A percentile compares a stretch with the other conserved stretches of the same genome.
These are phyloP conservation scores for Fraxinus quadrangulata DNA, from an alignment of 257 asterid species.

Conservation along the genomic window DNA sequence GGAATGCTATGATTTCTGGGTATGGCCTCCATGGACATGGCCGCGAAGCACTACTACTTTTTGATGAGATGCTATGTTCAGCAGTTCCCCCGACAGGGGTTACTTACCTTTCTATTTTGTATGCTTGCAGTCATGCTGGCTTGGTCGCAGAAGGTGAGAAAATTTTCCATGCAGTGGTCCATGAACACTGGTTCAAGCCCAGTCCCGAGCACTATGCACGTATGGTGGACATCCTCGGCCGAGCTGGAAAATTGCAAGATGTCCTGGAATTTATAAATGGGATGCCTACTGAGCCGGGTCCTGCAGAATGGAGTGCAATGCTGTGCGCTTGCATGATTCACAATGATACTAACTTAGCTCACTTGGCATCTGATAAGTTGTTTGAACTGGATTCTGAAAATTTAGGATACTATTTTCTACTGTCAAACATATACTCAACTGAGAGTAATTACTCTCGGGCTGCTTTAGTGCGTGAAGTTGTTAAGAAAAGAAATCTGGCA, in stretches of 20 bases:
- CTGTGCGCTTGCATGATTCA: constrained; percentile 90
- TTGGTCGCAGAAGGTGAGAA: constrained; percentile 77
- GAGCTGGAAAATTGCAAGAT: constrained; percentile 69
- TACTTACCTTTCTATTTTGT: constrained; percentile 66
- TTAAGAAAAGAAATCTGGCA: constrained; percentile 51
- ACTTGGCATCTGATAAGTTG: constrained; percentile 61
- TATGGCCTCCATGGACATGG: constrained; percentile 90
- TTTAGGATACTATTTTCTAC: constrained; percentile 76
- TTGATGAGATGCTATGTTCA: constrained; percentile 53
- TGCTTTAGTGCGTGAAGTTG: constrained; percentile 64
- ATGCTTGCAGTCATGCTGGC: constrained; percentile 93
- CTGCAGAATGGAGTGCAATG: constrained; percentile 88
- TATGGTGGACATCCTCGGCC: constrained; percentile 87
- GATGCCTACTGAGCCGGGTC: constrained; percentile 71
- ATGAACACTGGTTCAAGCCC: constrained; percentile 61
- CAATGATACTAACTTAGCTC: constrained; percentile 64
- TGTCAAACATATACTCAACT: constrained; percentile 70
- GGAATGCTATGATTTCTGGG: constrained; percentile 89
- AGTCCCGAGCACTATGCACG: constrained; percentile 76
- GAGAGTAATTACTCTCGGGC: constrained; percentile 71
- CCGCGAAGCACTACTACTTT: constrained; percentile 55
- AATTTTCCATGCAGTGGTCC: constrained; percentile 57
- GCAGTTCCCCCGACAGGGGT: constrained; percentile 59
- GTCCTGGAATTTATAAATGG: constrained; percentile 60
- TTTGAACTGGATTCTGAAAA: constrained; percentile 71